phyloP scores from a whole-genome alignment of 208 protist species.

The Trypanosoma grayi region DNA sequence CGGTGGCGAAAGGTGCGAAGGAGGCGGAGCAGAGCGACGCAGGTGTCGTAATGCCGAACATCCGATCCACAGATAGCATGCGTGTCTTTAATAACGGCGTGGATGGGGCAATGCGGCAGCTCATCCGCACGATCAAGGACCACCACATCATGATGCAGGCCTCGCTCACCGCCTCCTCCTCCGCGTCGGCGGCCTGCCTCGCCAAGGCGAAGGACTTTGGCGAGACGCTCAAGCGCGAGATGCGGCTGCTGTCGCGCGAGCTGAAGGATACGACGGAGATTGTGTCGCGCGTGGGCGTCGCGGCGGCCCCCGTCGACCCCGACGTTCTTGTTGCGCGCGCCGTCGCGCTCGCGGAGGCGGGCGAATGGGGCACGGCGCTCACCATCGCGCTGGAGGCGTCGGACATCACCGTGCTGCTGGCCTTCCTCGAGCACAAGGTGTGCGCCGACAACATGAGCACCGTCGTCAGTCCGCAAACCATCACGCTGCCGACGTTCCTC shows the following conservation, averaged over 20 bases:
- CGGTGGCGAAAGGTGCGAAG: slow-evolving; percentile 60
- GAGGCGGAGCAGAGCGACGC: slow-evolving; percentile 58
- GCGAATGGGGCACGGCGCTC: slow-evolving; percentile 72
- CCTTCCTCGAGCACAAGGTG: slow-evolving; percentile 73
- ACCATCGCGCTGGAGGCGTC: slow-evolving; percentile 61
- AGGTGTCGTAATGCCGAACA: slow-evolving; percentile 28
- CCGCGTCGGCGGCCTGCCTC: slow-evolving; percentile 5
- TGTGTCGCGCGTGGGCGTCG: slow-evolving; percentile 32
- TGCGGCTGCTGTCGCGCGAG: slow-evolving; percentile 46
- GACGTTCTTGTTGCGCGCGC: slow-evolving; percentile 62
- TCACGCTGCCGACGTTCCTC: slow-evolving; percentile 76
- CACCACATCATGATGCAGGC: slow-evolving; percentile 20
- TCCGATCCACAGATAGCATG: slow-evolving; percentile 61
- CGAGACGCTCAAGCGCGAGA: slow-evolving; percentile 32
- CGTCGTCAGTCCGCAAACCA: slow-evolving; percentile 53
- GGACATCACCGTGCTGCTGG: slow-evolving; percentile 75
- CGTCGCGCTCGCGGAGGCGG: slow-evolving; percentile 49
- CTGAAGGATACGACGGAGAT: slow-evolving; percentile 42
- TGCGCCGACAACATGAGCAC: slow-evolving; percentile 60
- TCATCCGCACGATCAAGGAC: slow-evolving; percentile 32
- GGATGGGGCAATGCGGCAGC: slow-evolving; percentile 44
- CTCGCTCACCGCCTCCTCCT: neutral
- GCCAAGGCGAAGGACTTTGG: slow-evolving; percentile 29
- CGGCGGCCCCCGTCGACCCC: slow-evolving; percentile 38
- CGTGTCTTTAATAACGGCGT: slow-evolving; percentile 57